Evolutionary conservation across 331 rosid genomes (phyloP), one percentile per base, ranked within the genome.

Genomic region (Quercus tomentella): DNA sequence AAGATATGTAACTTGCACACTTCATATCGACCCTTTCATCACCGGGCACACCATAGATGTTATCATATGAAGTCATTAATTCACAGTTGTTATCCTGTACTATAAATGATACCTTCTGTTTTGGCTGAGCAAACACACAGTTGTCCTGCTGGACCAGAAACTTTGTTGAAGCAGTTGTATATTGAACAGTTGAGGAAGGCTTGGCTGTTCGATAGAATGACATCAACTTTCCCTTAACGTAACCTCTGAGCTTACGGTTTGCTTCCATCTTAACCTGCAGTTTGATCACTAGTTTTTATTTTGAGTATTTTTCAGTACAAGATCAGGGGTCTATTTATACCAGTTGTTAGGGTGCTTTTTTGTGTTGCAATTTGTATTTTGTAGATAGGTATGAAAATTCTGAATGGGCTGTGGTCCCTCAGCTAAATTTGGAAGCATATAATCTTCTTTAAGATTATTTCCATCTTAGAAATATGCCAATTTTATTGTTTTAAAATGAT

Each of bases 1-100:
- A 87, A 25, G 93, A 82, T 20, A 94, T 91, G 62, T 89, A 94
- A 23, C 45, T 43, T 23, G 81, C 84, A 51, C 97, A 97, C 84
- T 92, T 94, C 16, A 57, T 7, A 72, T 94, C 97, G 1, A 92
- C 85, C 14, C 84, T 65, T 28, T 94, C 98, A 55, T 92, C 98
- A 0, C 11, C 87, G 2, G 82, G 80, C 0, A 73, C 51, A 1
- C 90, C 89, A 9, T 83, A 78, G 1, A 65, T 51, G 65, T 54
- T 80, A 7, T 82, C 84, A 22, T 82, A 57, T 23, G 60, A 41
- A 41, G 45, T 41, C 11, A 41, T 41, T 43, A 77, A 20, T 60
- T 89, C 72, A 18, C 81, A 68, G 22, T 71, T 14, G 54, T 14
- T 76, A 4, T 82, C 86, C 0, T 89, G 82, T 6, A 87, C 82